Conservation (phyloP, 1,139 yeast species). For the Maudiozyma humilis region DNA sequence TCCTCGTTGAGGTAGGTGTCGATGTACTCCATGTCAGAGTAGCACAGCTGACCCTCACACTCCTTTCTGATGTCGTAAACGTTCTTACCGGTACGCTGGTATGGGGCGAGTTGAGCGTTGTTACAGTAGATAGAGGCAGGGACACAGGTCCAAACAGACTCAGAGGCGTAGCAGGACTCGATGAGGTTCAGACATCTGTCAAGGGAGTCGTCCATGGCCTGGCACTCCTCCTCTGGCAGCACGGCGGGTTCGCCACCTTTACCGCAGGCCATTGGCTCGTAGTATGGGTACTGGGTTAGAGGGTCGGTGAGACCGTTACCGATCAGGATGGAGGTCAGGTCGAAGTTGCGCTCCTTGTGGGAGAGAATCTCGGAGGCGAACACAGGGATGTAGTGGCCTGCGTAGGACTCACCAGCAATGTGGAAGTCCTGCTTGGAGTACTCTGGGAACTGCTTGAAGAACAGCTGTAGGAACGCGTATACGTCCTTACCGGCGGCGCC, state of each 20-base stretch:
- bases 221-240: slow-evolving; percentile 63
- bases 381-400: slow-evolving; percentile 94
- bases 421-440: slow-evolving; percentile 67
- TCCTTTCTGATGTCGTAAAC: slow-evolving; percentile 86
- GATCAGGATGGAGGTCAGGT: slow-evolving; percentile 78
- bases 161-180: slow-evolving; percentile 68
- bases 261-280: slow-evolving; percentile 97
- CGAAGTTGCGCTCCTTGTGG: slow-evolving; percentile 71
- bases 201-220: slow-evolving; percentile 58
- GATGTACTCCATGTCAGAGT: slow-evolving; percentile 59
- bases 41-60: slow-evolving; percentile 82
- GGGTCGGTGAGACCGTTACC: slow-evolving; percentile 97
- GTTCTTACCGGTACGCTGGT: slow-evolving; percentile 81
- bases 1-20: slow-evolving; percentile 62
- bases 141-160: slow-evolving; percentile 82
- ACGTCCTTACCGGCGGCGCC: slow-evolving; percentile 91
- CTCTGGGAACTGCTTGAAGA: slow-evolving; percentile 87
- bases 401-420: slow-evolving; percentile 98
- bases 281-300: slow-evolving; percentile 75
- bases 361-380: slow-evolving; percentile 81
- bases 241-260: slow-evolving; percentile 83
- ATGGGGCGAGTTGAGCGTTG: slow-evolving; percentile 79
- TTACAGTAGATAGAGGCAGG: slow-evolving; percentile 91
- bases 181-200: slow-evolving; percentile 80
- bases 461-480: slow-evolving; percentile 80